These are phyloP conservation scores for Rhizopus sp. DNA, from an alignment of 371 early-diverging fungal genomes.

Conservation along the genomic window DNA sequence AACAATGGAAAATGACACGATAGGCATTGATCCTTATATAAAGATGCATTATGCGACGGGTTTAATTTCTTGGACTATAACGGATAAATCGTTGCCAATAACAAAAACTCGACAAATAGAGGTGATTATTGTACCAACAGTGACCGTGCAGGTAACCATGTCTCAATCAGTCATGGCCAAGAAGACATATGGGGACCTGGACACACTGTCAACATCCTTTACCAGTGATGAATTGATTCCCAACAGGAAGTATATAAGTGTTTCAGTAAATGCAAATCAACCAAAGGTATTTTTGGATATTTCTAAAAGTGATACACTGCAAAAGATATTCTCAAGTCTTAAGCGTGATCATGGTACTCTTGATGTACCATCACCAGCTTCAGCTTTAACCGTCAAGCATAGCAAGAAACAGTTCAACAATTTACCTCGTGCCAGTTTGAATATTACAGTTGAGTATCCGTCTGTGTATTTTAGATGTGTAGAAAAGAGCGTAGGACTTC, in stretches of 20 bases:
- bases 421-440: slow-evolving; percentile 19
- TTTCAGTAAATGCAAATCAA: slow-evolving; percentile 8
- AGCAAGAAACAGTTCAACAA: slow-evolving; percentile 2
- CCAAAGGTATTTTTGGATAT: slow-evolving; percentile 16
- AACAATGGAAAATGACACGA: slow-evolving; percentile 6
- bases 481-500: slow-evolving; percentile 8
- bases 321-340: slow-evolving; percentile 4
- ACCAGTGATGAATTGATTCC: slow-evolving; percentile 15
- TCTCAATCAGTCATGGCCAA: slow-evolving; percentile 19
- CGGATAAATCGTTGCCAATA: slow-evolving; percentile 8
- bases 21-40: slow-evolving; percentile 23
- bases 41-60: slow-evolving; percentile 22
- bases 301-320: slow-evolving; percentile 1
- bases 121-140: slow-evolving; percentile 19
- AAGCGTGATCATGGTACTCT: neutral
- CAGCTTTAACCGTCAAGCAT: neutral
- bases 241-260: slow-evolving; percentile 14
- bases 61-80: slow-evolving; percentile 19
- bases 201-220: neutral
- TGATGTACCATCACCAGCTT: neutral
- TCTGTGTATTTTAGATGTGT: slow-evolving; percentile 10
- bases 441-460: slow-evolving; percentile 18
- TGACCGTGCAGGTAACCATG: slow-evolving; percentile 15
- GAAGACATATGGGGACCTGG: neutral
- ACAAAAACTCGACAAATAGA: slow-evolving; percentile 14